Base-by-base conservation (phyloP, 352 stramenopile species). In the Aphanomyces astaci region DNA sequence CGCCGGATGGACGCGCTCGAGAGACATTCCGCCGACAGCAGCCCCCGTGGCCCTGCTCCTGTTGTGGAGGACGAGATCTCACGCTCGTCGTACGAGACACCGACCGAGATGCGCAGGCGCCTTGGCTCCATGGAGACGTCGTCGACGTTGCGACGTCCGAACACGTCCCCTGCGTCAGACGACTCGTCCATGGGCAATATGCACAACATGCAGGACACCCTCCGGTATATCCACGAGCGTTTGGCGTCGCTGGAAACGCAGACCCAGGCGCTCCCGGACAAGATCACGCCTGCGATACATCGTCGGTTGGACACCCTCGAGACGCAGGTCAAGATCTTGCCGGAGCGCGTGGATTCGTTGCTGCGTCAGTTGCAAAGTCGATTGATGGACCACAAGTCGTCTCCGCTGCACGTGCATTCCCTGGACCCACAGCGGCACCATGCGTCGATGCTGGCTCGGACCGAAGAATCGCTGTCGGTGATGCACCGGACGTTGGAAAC, bases 221-320 rank as follows among this genome's bases (percentile, higher is more conserved):
- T 59, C n/a, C 7, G 51, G 51, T 59, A 59, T 59, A 59, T 59
- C n/a, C 51, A 59, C 51, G 51, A 59, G n/a, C 51, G 51, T 13
- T 32, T 59, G 13, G 24, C 51, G 51, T 59, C 51, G 10, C 51
- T 59, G 11, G 51, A 59, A 32, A 59, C 51, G 1, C 51, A 59
- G 24, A 32, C 51, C 22, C 51, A 59, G 30, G 51, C 51, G 9
- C 51, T 59, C 11, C 51, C 51, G 7, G 51, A 59, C 30, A 59
- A 59, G 24, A 28, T 59, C 17, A 59, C 51, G 27, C 51, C 51
- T 22, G 25, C 51, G 51, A 59, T 59, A 15, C 51, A 59, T 59
- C 51, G 51, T 13, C 51, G 51, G 11, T 30, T 59, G 19, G 51
- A 59, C 30, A 59, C 51, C 7, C 51, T 59, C 25, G 51, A 59